A percentile compares a stretch with the other conserved stretches of the same genome.
Conservation (phyloP, 352 stramenopile genomes). For the Phytophthora pisi region DNA sequence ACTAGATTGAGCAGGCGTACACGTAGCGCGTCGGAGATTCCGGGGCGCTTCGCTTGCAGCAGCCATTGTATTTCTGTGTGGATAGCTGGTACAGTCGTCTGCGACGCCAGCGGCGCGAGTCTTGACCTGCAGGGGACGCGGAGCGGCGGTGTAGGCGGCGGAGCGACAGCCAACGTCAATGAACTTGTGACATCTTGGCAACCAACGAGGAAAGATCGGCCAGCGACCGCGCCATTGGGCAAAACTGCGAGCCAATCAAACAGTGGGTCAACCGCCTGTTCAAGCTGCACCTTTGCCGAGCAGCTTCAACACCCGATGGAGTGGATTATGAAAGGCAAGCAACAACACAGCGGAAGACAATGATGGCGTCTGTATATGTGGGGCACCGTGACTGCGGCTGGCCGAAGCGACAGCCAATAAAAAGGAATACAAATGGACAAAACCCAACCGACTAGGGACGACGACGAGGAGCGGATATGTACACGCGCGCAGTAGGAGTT, state of each 20-base stretch:
- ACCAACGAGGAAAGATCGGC: slow-evolving; percentile 41
- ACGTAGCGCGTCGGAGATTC: slow-evolving; percentile 55
- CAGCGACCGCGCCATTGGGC: slow-evolving; percentile 9
- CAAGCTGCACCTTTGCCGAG: not conserved
- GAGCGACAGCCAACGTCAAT: slow-evolving; percentile 26
- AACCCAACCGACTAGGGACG: slow-evolving; percentile 26
- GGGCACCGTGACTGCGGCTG: slow-evolving; percentile 29
- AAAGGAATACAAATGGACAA: slow-evolving; percentile 48
- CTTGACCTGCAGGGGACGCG: not conserved
- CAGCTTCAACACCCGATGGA: not conserved
- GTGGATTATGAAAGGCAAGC: slow-evolving; percentile 16
- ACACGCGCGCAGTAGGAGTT: slow-evolving; percentile 10
- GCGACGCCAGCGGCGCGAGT: slow-evolving; percentile 6
- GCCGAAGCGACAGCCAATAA: slow-evolving; percentile 36
- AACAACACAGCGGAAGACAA: slow-evolving; percentile 9
- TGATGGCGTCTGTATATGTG: slow-evolving; percentile 33
- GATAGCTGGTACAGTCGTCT: not conserved
- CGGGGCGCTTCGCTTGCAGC: slow-evolving; percentile 25
- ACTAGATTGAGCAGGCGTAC: slow-evolving; percentile 23
- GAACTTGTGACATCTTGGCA: slow-evolving; percentile 33
- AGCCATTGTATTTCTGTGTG: slow-evolving; percentile 25
- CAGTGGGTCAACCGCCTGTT: slow-evolving; percentile 1
- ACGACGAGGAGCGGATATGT: slow-evolving; percentile 22
- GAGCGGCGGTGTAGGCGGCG: not conserved
- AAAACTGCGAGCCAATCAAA: slow-evolving; percentile 19